Evolutionary conservation across 2,329 filamentous ascomycete genomes (phyloP).

Genomic region (Trichoderma arundinaceum): DNA sequence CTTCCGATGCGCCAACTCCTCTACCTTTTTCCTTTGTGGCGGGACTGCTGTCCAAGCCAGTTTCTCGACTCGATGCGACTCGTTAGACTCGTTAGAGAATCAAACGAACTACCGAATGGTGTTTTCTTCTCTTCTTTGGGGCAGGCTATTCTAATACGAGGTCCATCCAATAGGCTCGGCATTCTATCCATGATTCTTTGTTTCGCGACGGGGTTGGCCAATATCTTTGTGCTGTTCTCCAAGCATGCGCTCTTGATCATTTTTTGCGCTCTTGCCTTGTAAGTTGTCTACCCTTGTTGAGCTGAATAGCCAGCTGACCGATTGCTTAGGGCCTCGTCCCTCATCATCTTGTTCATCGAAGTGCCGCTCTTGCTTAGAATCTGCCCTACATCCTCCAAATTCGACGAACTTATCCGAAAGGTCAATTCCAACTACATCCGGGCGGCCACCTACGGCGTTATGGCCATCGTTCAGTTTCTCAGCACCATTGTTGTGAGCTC

Average conservation of each 20-base stretch:
- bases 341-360: slow-evolving; percentile 83
- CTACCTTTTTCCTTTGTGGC: neutral
- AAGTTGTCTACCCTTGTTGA: slow-evolving; percentile 41
- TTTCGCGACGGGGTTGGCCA: slow-evolving; percentile 71
- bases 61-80: neutral
- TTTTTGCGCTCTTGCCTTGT: slow-evolving; percentile 61
- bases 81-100: neutral
- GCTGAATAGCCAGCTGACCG: slow-evolving; percentile 6
- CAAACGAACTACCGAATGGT: neutral
- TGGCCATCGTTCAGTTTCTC: slow-evolving; percentile 85
- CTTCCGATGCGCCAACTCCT: slow-evolving; percentile 31
- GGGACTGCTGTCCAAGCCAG: neutral
- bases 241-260: slow-evolving; percentile 49
- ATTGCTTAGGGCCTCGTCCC: slow-evolving; percentile 64
- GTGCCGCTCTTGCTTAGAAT: slow-evolving; percentile 95
- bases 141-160: neutral
- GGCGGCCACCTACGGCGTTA: slow-evolving; percentile 80
- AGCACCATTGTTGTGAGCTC: slow-evolving; percentile 70
- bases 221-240: slow-evolving; percentile 63
- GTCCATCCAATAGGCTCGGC: slow-evolving; percentile 61
- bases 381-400: slow-evolving; percentile 89
- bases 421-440: slow-evolving; percentile 98
- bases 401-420: slow-evolving; percentile 86
- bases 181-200: slow-evolving; percentile 74
- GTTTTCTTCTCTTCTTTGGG: neutral